Evolutionary conservation across 225 moss, liverwort and hornwort species (phyloP), one percentile per base, ranked within the genome.

Genomic region (Straminergon stramineum): DNA sequence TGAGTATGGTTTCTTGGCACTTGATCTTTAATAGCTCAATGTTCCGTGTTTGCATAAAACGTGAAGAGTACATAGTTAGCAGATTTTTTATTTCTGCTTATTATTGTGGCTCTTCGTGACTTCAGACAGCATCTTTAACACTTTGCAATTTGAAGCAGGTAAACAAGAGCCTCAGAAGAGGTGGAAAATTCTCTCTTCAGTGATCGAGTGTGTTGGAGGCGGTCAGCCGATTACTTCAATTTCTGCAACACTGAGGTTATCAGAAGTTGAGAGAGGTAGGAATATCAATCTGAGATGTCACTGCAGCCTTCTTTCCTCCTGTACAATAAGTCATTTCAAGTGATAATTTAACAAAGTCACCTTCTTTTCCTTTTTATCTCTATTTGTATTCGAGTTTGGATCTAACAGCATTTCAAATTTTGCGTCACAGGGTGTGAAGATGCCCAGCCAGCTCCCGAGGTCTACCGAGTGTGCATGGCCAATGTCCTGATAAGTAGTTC

Each of bases 381-480:
- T 21, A 11, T 48, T 89, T 81, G n/a, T 84, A 75, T 75, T 61
- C 30, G 73, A 75, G 67, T 75, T 62, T 41, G 17, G 70, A 81
- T 82, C 37, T 56, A 84, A 65, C 39, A 61, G 75, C 70, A 81
- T 87, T 41, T 77, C 51, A 41, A 84, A 77, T 78, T 58, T 87
- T 90, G 52, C 78, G 43, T 56, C 51, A 62, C 85, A 94, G 90
- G 89, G 32, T 34, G 83, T 89, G 85, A 88, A 81, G 84, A 90
- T 82, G 45, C 67, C 53, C 85, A 87, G 71, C 51, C 79, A 81
- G 93, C 93, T 85, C 94, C 95, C 13, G 90, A 91, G 77, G 90
- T 92, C 73, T 97, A 95, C 77, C 97, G 97, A 67, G 60, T 97
- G 66, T 99, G 97, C 92, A 97, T 99, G 97, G 99, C 97, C 57